These are phyloP conservation scores for Hypomyces perniciosus DNA, from an alignment of 2,329 filamentous ascomycete genomes.

Conservation along the genomic window DNA sequence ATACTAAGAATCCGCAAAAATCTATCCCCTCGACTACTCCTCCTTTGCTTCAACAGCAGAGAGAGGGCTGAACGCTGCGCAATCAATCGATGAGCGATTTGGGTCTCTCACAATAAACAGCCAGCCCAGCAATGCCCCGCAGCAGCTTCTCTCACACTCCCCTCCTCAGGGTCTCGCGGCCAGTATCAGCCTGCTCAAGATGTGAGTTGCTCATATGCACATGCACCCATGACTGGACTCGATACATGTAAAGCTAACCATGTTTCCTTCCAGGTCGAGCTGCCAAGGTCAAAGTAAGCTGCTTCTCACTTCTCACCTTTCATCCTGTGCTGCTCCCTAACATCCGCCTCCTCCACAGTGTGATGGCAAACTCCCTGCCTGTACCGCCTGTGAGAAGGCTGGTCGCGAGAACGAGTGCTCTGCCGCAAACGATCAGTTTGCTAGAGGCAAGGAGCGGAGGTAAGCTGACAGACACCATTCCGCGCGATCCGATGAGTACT, in stretches of 20 bases:
- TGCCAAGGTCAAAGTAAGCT: constrained; percentile 78
- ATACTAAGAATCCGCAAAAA: too few species aligned
- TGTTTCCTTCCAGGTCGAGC: constrained; percentile 53
- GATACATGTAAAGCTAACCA: constrained; percentile 6
- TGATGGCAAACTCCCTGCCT: constrained; percentile 91
- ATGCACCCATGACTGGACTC: neutral
- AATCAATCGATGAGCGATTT: neutral
- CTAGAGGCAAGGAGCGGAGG: constrained; percentile 90
- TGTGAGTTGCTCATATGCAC: constrained; percentile 40
- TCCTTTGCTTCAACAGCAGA: neutral
- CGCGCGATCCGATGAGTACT: neutral
- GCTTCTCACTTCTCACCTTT: neutral
- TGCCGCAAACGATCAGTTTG: constrained; percentile 92
- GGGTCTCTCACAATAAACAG: neutral
- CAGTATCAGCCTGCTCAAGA: constrained; percentile 73
- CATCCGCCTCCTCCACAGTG: constrained; percentile 47
- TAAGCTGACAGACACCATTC: constrained; percentile 24
- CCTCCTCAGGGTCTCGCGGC: constrained; percentile 66
- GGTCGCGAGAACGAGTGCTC: constrained; percentile 84
- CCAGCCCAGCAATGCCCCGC: constrained; percentile 34
- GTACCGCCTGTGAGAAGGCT: constrained; percentile 89
- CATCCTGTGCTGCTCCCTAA: neutral
- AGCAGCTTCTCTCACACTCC: constrained; percentile 50
- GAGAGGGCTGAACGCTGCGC: neutral
- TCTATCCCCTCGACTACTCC: too few species aligned